Evolutionary conservation across 1,139 yeast genomes (phyloP).

Genomic region (Kodamaea sp.): DNA sequence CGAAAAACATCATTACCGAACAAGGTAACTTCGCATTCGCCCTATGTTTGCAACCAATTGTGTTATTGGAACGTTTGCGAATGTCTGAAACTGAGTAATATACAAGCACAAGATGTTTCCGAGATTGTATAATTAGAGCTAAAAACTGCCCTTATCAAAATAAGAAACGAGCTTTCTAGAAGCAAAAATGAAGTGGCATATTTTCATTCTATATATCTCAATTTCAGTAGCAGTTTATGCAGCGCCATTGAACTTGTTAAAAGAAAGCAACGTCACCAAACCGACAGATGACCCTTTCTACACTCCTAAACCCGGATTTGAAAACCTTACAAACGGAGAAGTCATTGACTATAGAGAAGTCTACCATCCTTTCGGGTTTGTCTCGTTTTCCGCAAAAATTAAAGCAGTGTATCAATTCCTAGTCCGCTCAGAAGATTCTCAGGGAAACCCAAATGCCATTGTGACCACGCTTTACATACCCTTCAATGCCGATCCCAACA

Average conservation of each 20-base stretch:
- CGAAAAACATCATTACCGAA: no score
- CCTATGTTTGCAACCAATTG: no score
- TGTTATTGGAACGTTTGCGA: no score
- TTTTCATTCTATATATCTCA: not conserved
- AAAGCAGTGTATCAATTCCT: slow-evolving; percentile 8
- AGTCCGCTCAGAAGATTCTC: slow-evolving; percentile 32
- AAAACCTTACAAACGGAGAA: slow-evolving; percentile 1
- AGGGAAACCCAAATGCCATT: slow-evolving; percentile 32
- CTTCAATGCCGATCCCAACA: slow-evolving; percentile 26
- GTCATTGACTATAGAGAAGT: slow-evolving; percentile 1
- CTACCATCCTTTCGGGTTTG: not conserved
- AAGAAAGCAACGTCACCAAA: slow-evolving; percentile 2
- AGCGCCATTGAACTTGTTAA: slow-evolving; percentile 4
- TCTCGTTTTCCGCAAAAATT: not conserved
- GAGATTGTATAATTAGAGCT: no score
- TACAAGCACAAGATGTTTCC: no score
- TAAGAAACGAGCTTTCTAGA: no score
- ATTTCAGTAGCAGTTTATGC: not conserved
- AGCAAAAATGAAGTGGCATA: slow-evolving; percentile 1
- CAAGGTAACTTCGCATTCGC: no score
- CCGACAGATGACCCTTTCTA: slow-evolving; percentile 4
- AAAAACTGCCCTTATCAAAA: no score
- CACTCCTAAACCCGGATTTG: slow-evolving; percentile 1
- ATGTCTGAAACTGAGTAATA: no score
- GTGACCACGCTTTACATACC: slow-evolving; percentile 35